Base-by-base conservation (phyloP, 1,139 yeast genomes). In the Spathaspora sp. region DNA sequence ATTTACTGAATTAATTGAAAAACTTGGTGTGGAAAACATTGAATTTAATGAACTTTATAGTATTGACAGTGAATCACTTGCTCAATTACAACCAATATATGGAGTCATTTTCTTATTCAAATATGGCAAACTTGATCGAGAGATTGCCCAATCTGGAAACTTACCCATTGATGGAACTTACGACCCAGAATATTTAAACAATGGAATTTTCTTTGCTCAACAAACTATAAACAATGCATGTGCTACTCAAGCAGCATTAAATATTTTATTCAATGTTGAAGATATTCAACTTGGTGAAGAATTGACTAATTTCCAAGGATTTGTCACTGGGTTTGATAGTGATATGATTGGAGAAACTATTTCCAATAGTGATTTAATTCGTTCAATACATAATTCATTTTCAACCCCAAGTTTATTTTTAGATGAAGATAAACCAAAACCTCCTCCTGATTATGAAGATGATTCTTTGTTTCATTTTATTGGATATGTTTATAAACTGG, bases 161-260 rank as follows among this genome's bases (percentile, higher is more conserved):
- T 47, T 49, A 45, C 81, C 81, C 7, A 52, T 70, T 15, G 70
- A 66, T 42, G 86, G 86, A 0, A 60, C 53, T 7, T 80, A 74
- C 53, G 82, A 76, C 50, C 52, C 53, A 1, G 63, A 68, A 2
- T 73, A 71, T 51, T 69, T 65, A 42, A 59, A 62, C 1, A 58
- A 67, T 6, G 65, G 64, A 7, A 60, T 81, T 10, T 84, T 82
- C 59, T 84, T 84, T 59, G 89, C 89, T 6, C 76, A 75, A 46
- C 90, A 84, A 59, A 78, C 80, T 33, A 81, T 84, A 44, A 84
- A 81, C 54, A 82, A 84, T 57, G 89, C 90, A 1, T 84, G 90
- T 63, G 90, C 86, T n/a, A 84, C 90, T 1, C 88, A 81, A 56
- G 90, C 90, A 0, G 84, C 84, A n/a, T 65, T 84, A 47, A 81